Base-by-base conservation (phyloP, 176 grass and related monocot genomes). In the Zizania latifolia region DNA sequence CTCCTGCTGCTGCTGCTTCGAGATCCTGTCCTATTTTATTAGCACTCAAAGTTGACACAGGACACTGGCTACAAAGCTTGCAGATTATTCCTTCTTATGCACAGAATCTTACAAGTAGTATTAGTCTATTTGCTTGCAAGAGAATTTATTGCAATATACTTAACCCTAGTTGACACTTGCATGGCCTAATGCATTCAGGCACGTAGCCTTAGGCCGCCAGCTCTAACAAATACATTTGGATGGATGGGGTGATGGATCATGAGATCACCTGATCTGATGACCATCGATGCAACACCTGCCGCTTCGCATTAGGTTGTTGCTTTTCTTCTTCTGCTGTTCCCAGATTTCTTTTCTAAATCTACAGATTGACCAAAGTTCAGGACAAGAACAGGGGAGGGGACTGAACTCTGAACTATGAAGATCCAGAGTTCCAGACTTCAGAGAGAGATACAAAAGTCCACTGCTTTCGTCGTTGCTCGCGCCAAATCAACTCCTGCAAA, bases 251-350 rank as follows among this genome's bases (percentile, higher is more conserved):
- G 70, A 82, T 21, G 9, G 39, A 36, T n/a, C 51, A 30, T 57
- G 23, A 21, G 51, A 45, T 31, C 54, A 35, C 33, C 12, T 27
- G 33, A 59, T 36, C 36, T 2, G 7, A 37, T 31, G 5, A 9
- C 8, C 57, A 31, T 27, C 55, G 24, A 31, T 28, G 60, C 81
- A 84, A 83, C 81, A 45, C 86, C 86, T 84, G 76, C 81, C 56
- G 86, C 86, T 88, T 88, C 81, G 86, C 86, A 48, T 88, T 69
- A 88, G 86, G 81, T n/a, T 40, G 75, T 70, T 30, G 75, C 62
- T 68, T 5, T 1, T 5, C 6, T 34, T 40, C 37, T 24, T 65
- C n/a, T n/a, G n/a, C n/a, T n/a, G n/a, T n/a, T n/a, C n/a, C n/a
- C n/a, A n/a, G n/a, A n/a, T 62, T 27, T 30, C 5, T 8, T 35